A percentile compares a stretch with the other conserved stretches of the same genome.
phyloP scores from a whole-genome alignment of 2,329 filamentous ascomycete species.

The Xylaria sp. region DNA sequence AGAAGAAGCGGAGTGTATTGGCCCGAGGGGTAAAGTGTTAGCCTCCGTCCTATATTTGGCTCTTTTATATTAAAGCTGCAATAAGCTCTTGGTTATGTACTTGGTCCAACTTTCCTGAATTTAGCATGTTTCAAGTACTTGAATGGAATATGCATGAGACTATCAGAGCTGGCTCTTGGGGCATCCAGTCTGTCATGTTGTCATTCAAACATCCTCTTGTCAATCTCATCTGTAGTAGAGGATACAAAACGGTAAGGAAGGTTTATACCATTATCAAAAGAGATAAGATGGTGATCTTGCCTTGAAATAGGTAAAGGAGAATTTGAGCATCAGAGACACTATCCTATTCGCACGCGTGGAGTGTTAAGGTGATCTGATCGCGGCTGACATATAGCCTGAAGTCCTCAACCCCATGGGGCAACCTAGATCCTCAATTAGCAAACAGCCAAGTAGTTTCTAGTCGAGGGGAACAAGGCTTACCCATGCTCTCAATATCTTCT shows the following conservation, averaged over 20 bases:
- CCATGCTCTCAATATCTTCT: background rate
- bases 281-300: background rate
- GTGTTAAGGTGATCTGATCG: slow-evolving; percentile 5
- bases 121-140: background rate
- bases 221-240: background rate
- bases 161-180: too few relatives aligned
- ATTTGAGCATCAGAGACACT: background rate
- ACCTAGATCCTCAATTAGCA: slow-evolving; percentile 4
- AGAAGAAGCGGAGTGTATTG: slow-evolving; percentile 13
- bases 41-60: slow-evolving; percentile 18
- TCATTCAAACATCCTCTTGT: too few relatives aligned
- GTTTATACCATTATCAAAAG: background rate
- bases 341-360: too few relatives aligned
- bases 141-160: too few relatives aligned
- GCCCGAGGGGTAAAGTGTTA: slow-evolving; percentile 19
- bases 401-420: slow-evolving; percentile 7
- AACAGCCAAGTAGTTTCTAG: background rate
- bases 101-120: background rate
- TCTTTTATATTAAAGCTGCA: slow-evolving; percentile 12
- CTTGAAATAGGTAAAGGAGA: background rate
- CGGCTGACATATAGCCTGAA: slow-evolving; percentile 27
- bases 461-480: slow-evolving; percentile 1
- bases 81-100: too few relatives aligned
- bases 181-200: too few relatives aligned
- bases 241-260: background rate